Percentiles rank a stretch among this genome's conserved stretches.
phyloP scores from a whole-genome alignment of 2,329 filamentous ascomycete species.

The Podosphaera fusca region DNA sequence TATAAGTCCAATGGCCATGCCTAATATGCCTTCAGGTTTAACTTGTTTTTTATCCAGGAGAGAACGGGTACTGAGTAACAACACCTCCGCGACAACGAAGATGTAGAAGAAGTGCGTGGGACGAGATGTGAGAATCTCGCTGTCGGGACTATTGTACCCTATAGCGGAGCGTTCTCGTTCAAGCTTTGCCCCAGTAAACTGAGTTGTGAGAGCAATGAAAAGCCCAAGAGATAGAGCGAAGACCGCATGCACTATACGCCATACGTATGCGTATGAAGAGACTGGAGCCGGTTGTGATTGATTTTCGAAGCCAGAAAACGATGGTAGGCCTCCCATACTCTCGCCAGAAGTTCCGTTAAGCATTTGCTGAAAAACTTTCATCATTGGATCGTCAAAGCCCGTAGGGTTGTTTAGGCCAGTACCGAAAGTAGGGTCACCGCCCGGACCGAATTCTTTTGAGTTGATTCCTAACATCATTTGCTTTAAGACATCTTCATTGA shows the following conservation, averaged over 20 bases:
- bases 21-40: conserved; percentile 37
- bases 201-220: conserved; percentile 44
- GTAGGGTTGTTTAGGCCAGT: conserved; percentile 12
- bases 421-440: conserved; percentile 16
- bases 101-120: conserved; percentile 44
- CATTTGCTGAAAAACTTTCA: conserved; percentile 57
- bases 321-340: conserved; percentile 15
- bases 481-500: conserved; percentile 36
- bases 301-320: conserved; percentile 21
- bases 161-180: conserved; percentile 26
- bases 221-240: conserved; percentile 46
- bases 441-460: conserved; percentile 15
- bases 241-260: conserved; percentile 51
- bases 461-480: conserved; percentile 40
- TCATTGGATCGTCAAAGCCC: conserved; percentile 32
- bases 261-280: conserved; percentile 29
- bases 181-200: conserved; percentile 42
- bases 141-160: conserved; percentile 12
- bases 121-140: conserved; percentile 14
- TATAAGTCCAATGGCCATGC: conserved; percentile 38
- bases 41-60: conserved; percentile 38
- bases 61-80: conserved; percentile 48
- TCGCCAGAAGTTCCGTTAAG: conserved; percentile 23
- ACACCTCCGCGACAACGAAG: conserved; percentile 56
- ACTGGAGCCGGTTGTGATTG: conserved; percentile 17